These are phyloP conservation scores for Brassica hybrid DNA, from an alignment of 441 rosid species.

Conservation along the genomic window DNA sequence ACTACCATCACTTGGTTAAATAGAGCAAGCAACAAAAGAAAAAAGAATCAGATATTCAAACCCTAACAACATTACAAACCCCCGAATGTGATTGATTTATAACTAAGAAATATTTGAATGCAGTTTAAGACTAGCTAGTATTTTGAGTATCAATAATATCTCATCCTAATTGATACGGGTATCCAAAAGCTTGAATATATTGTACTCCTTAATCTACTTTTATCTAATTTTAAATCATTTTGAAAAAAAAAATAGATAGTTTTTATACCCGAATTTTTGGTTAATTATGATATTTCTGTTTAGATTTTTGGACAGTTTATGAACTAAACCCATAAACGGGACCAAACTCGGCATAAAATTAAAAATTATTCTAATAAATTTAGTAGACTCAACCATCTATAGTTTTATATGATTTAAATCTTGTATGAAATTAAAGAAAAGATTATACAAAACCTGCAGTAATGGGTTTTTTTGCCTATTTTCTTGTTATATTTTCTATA, in stretches of 20 bases:
- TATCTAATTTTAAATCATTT: background rate
- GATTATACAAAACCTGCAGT: background rate
- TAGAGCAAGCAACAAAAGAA: too few relatives aligned
- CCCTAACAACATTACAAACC: background rate
- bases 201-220: background rate
- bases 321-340: background rate
- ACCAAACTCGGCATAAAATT: background rate
- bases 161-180: background rate
- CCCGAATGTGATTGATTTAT: background rate
- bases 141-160: background rate
- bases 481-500: background rate
- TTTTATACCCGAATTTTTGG: background rate
- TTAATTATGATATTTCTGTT: background rate
- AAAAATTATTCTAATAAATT: too few relatives aligned
- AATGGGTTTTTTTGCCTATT: background rate
- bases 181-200: background rate
- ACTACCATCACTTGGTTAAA: too few relatives aligned
- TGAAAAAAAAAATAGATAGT: background rate
- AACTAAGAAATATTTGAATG: background rate
- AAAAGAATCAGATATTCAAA: too few relatives aligned
- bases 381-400: too few relatives aligned
- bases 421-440: background rate
- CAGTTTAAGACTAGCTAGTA: background rate
- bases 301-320: background rate
- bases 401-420: too few relatives aligned